phyloP scores from a whole-genome alignment of 208 protist species.

The Sergeia podlipaevii region DNA sequence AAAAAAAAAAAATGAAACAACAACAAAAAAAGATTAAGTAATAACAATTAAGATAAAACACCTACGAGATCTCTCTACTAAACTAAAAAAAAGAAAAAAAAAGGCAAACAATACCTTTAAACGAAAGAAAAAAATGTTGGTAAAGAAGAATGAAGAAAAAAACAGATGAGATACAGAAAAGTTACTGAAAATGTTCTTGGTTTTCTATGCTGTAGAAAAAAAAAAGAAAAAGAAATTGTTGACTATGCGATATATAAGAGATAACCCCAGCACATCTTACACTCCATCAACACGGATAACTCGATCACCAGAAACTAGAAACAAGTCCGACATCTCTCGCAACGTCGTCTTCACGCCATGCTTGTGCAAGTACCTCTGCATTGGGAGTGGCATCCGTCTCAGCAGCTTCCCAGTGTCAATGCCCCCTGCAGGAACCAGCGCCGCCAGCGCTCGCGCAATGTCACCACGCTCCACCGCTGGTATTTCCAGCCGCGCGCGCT shows the following conservation, averaged over 20 bases:
- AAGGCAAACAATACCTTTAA: neutral
- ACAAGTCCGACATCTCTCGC: slow-evolving; percentile 48
- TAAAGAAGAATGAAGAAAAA: neutral
- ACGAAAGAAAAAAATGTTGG: neutral
- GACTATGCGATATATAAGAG: neutral
- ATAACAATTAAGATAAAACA: neutral
- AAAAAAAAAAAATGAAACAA: slow-evolving; percentile 10
- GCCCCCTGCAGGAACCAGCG: slow-evolving; percentile 61
- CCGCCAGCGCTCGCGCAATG: slow-evolving; percentile 53
- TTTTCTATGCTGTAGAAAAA: too few relatives aligned
- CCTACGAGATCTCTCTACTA: neutral
- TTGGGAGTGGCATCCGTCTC: slow-evolving; percentile 56
- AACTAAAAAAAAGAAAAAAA: neutral
- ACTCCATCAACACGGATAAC: slow-evolving; percentile 60
- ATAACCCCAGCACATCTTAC: neutral
- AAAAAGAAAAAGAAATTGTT: neutral
- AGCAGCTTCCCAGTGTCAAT: slow-evolving; percentile 40
- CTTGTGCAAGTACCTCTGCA: slow-evolving; percentile 78
- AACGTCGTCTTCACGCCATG: slow-evolving; percentile 64
- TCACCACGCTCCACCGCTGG: slow-evolving; percentile 42
- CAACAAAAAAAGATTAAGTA: neutral
- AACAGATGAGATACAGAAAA: too few relatives aligned
- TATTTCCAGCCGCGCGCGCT: slow-evolving; percentile 68
- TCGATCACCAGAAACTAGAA: slow-evolving; percentile 58
- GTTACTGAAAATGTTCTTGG: too few relatives aligned